phyloP scores from a whole-genome alignment of 768 basidiomycete species.

The Dioszegia hungarica region DNA sequence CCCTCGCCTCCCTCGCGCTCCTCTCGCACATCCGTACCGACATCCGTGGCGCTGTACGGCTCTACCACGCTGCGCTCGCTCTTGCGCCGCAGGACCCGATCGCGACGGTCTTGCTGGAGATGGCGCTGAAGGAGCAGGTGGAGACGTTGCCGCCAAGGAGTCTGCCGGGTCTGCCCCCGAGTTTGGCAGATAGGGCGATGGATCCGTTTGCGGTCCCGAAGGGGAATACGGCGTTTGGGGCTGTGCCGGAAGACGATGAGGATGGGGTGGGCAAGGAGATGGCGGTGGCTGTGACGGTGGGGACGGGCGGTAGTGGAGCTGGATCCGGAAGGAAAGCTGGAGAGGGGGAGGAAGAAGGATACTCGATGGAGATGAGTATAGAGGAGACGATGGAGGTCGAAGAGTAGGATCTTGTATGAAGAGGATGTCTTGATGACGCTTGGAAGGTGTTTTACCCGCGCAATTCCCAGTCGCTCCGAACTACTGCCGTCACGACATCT shows the following conservation, averaged over 20 bases:
- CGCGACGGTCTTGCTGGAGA: slow-evolving; percentile 44
- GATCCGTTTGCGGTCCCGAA: slow-evolving; percentile 33
- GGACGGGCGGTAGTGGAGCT: too few species aligned
- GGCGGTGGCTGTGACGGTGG: too few species aligned
- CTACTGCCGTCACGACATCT: too few species aligned
- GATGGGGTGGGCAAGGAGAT: slow-evolving; percentile 2
- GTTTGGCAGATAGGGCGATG: slow-evolving; percentile 15
- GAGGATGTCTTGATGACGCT: too few species aligned
- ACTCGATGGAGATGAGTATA: too few species aligned
- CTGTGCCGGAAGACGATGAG: slow-evolving; percentile 8
- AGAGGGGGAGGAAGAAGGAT: too few species aligned
- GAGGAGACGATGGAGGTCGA: neutral
- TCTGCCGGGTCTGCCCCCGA: slow-evolving; percentile 36
- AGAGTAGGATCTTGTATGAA: too few species aligned
- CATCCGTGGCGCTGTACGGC: slow-evolving; percentile 73
- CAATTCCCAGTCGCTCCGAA: too few species aligned
- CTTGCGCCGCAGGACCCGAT: slow-evolving; percentile 46
- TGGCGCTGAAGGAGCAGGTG: slow-evolving; percentile 41
- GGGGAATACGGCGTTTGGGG: slow-evolving; percentile 12
- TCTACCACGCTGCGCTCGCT: slow-evolving; percentile 78
- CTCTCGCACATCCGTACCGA: slow-evolving; percentile 71
- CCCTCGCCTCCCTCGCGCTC: slow-evolving; percentile 83
- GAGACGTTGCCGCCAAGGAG: slow-evolving; percentile 30
- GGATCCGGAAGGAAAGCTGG: too few species aligned
- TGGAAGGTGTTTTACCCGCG: too few species aligned